phyloP scores from a whole-genome alignment of 331 rosid species.

The Malus hybrid region DNA sequence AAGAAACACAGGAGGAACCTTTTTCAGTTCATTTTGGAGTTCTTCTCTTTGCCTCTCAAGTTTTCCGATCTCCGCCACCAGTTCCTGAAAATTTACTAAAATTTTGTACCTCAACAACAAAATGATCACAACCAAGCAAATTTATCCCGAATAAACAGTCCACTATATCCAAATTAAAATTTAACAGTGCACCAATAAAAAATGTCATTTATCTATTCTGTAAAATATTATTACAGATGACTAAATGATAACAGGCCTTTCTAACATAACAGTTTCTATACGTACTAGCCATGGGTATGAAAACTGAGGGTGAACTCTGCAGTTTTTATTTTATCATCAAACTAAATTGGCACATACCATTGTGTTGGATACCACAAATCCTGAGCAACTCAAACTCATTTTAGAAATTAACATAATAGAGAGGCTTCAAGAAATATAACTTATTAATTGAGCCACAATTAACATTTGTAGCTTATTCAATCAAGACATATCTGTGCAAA shows the following conservation, averaged over 20 bases:
- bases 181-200: not conserved
- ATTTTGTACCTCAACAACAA: slow-evolving; percentile 1
- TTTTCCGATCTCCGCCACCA: slow-evolving; percentile 56
- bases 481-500: not conserved
- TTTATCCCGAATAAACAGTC: not conserved
- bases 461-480: not conserved
- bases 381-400: not conserved
- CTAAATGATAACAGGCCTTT: too few relatives aligned
- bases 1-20: slow-evolving; percentile 32
- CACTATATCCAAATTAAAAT: not conserved
- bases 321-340: not conserved
- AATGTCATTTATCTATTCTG: not conserved
- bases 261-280: too few relatives aligned
- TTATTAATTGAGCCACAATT: not conserved
- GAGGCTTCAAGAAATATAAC: not conserved
- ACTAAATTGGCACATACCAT: not conserved
- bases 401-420: not conserved
- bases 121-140: not conserved
- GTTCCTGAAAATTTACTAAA: slow-evolving; percentile 48
- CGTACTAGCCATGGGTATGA: not conserved
- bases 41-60: slow-evolving; percentile 63
- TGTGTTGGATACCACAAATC: not conserved
- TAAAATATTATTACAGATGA: too few relatives aligned
- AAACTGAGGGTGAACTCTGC: not conserved
- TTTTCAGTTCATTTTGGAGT: slow-evolving; percentile 66